phyloP scores from a whole-genome alignment of 2,329 filamentous ascomycete species.

The Fusarium sp. region DNA sequence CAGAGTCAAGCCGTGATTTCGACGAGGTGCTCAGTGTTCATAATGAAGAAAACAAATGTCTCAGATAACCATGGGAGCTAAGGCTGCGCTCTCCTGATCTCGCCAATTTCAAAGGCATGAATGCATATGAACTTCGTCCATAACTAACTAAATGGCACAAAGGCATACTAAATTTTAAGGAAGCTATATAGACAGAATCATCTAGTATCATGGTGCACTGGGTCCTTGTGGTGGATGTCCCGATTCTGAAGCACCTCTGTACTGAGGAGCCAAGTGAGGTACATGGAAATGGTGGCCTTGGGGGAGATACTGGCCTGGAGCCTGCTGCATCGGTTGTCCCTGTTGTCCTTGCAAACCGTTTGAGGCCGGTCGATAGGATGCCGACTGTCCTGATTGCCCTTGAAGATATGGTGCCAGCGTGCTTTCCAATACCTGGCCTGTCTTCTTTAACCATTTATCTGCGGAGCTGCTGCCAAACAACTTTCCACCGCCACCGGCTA shows the following conservation, averaged over 20 bases:
- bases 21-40: neutral
- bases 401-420: constrained; percentile 46
- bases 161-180: neutral
- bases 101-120: neutral
- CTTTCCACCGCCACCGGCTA: constrained; percentile 31
- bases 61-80: neutral
- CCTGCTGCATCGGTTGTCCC: constrained; percentile 5
- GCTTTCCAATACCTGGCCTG: constrained; percentile 48
- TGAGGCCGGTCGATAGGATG: constrained; percentile 19
- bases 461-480: constrained; percentile 48
- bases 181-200: neutral
- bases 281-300: constrained; percentile 29
- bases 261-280: constrained; percentile 38
- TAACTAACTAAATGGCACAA: neutral
- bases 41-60: neutral
- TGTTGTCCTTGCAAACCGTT: constrained; percentile 26
- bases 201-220: neutral
- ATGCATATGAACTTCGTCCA: neutral
- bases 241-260: constrained; percentile 22
- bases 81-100: neutral
- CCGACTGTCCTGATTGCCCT: constrained; percentile 17
- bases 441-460: constrained; percentile 49
- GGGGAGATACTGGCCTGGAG: constrained; percentile 5
- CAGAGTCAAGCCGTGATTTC: neutral
- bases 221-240: constrained; percentile 17